These are phyloP conservation scores for Russula sp. DNA, from an alignment of 768 basidiomycete species.

Conservation along the genomic window DNA sequence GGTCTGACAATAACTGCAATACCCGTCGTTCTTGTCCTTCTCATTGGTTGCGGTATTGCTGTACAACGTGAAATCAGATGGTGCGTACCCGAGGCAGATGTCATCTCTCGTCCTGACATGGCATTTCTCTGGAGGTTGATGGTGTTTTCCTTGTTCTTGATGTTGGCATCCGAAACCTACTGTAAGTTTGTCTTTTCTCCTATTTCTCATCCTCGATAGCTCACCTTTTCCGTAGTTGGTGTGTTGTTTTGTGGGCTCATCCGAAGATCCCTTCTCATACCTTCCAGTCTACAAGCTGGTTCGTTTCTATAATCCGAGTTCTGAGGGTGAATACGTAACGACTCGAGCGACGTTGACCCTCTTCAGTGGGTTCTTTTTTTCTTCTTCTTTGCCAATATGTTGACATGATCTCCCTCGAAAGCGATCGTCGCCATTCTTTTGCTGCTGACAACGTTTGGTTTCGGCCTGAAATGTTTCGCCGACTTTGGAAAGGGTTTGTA, in stretches of 20 bases:
- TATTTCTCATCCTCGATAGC: conserved; percentile 3
- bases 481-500: conserved; percentile 82
- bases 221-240: conserved; percentile 18
- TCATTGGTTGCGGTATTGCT: conserved; percentile 63
- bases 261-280: not conserved
- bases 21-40: conserved; percentile 67
- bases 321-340: conserved; percentile 55
- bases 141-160: conserved; percentile 65
- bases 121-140: conserved; percentile 52
- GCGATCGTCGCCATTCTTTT: conserved; percentile 76
- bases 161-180: conserved; percentile 74
- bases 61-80: conserved; percentile 79
- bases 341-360: conserved; percentile 76
- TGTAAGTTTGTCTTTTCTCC: conserved; percentile 47
- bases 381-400: not conserved
- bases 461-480: conserved; percentile 74
- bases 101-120: conserved; percentile 17
- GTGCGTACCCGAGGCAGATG: conserved; percentile 40
- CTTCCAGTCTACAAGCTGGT: conserved; percentile 75
- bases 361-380: conserved; percentile 58
- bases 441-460: conserved; percentile 66
- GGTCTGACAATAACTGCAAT: conserved; percentile 81
- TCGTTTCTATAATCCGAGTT: conserved; percentile 69
- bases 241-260: not conserved
- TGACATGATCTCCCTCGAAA: conserved; percentile 35